These are phyloP conservation scores for Carex myosuroides DNA, from an alignment of 176 grass and related monocot species.

Conservation along the genomic window DNA sequence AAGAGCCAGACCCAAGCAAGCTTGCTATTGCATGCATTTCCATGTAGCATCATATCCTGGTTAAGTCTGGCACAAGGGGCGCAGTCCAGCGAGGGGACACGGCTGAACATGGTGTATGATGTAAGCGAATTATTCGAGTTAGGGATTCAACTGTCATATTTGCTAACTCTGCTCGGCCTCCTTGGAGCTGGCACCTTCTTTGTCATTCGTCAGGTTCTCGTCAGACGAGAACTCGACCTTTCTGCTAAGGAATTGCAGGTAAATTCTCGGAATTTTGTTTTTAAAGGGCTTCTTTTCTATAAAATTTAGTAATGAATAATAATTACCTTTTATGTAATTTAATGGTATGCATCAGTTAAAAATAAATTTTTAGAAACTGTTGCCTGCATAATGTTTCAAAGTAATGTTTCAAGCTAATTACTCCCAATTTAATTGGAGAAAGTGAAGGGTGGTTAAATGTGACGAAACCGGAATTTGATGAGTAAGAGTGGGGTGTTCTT, in stretches of 20 bases:
- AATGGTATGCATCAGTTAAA: not conserved
- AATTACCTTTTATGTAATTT: not conserved
- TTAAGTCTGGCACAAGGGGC: conserved; percentile 45
- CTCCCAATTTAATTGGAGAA: not conserved
- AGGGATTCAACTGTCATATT: conserved; percentile 87
- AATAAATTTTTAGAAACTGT: not conserved
- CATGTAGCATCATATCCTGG: conserved; percentile 56
- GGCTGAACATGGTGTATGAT: conserved; percentile 65
- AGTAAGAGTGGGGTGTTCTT: too few relatives aligned
- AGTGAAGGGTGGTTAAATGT: not conserved
- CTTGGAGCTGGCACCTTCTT: conserved; percentile 88
- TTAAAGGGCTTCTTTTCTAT: not conserved
- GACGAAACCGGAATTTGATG: not conserved
- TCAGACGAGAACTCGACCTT: conserved; percentile 93
- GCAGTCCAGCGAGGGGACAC: conserved; percentile 54
- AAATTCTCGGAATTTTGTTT: conserved; percentile 15
- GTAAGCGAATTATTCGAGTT: conserved; percentile 86
- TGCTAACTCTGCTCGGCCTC: conserved; percentile 71
- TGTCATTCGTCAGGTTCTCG: conserved; percentile 89
- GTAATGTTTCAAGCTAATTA: not conserved
- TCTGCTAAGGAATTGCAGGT: conserved; percentile 99
- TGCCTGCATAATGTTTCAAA: not conserved
- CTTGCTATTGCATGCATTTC: conserved; percentile 27
- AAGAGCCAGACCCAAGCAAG: conserved; percentile 26
- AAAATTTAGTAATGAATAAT: not conserved